These are phyloP conservation scores for Yarrowia galli DNA, from an alignment of 1,139 yeast species.

Conservation along the genomic window DNA sequence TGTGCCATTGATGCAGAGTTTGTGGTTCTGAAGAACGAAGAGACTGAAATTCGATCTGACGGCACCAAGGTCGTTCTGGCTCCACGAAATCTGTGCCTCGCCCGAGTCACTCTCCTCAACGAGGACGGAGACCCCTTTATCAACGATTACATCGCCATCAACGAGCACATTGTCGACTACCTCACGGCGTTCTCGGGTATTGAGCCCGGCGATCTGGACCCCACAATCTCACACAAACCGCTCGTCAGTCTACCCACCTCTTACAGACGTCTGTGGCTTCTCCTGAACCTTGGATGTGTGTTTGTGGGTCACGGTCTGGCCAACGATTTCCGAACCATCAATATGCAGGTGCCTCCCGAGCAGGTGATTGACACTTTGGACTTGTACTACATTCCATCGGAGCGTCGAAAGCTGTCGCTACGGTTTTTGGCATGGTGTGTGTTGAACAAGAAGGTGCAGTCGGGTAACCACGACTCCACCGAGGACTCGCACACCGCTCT, in stretches of 20 bases:
- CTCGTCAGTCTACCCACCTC: slow-evolving; percentile 85
- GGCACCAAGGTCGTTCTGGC: slow-evolving; percentile 73
- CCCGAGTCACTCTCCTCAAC: slow-evolving; percentile 86
- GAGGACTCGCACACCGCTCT: slow-evolving; percentile 95
- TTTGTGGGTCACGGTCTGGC: slow-evolving; percentile 95
- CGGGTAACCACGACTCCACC: slow-evolving; percentile 94
- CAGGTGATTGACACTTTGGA: slow-evolving; percentile 93
- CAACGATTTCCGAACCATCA: slow-evolving; percentile 92
- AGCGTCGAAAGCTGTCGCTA: slow-evolving; percentile 80
- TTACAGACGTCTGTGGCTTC: slow-evolving; percentile 85
- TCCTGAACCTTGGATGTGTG: slow-evolving; percentile 85
- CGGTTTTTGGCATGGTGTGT: slow-evolving; percentile 86
- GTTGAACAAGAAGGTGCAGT: slow-evolving; percentile 78
- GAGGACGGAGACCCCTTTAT: slow-evolving; percentile 80
- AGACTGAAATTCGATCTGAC: slow-evolving; percentile 73
- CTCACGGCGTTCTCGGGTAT: slow-evolving; percentile 92
- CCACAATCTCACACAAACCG: slow-evolving; percentile 66
- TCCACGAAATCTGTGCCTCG: slow-evolving; percentile 80
- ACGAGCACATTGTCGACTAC: slow-evolving; percentile 74
- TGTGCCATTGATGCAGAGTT: slow-evolving; percentile 98
- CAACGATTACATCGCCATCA: slow-evolving; percentile 88
- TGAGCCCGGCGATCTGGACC: slow-evolving; percentile 88
- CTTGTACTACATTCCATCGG: slow-evolving; percentile 72
- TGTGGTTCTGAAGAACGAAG: slow-evolving; percentile 81
- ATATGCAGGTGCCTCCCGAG: slow-evolving; percentile 79